Base-by-base conservation (phyloP, 768 basidiomycete genomes). In the Mycena capillaripes region DNA sequence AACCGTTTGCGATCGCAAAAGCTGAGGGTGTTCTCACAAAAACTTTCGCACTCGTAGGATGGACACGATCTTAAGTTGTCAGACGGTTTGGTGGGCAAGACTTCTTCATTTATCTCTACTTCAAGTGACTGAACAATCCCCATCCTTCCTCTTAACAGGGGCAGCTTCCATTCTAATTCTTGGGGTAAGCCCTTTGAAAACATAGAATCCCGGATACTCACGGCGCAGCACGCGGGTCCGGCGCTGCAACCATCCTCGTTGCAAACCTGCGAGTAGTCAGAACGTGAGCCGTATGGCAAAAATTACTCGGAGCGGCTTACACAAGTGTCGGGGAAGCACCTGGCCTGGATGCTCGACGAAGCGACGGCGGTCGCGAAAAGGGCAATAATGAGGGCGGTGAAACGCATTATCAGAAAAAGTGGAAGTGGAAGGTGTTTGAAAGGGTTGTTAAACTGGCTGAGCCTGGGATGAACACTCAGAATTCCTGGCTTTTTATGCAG, bases 361-460 rank as follows among this genome's bases (percentile, higher is more conserved):
- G 55, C 32, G 21, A 36, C 55, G 55, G 55, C 55, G 55, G 55
- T 56, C 55, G 55, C 55, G 27, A 55, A 55, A 30, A 55, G 52
- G 29, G 52, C 52, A 55, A 55, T 10, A 19, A 55, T 30, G 14
- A 56, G 32, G 32, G 55, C 55, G 30, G 55, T 36, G 55, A 56
- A 56, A 56, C 55, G 55, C 55, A 56, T 56, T 56, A 21, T 55
- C 12, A 32, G 17, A 21, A 19, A 16, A 32, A 19, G 29, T 30
- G 2, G 11, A 30, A 17, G 29, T 29, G 29, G 29, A 10, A 52
- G 29, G 53, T 46, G 44, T 55, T n/a, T 55, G 53, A 55, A 55
- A 29, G 29, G 16, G 17, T 19, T 12, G 53, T 55, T 30, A 25
- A 55, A 55, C n/a, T n/a, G n/a, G n/a, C n/a, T n/a, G n/a, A n/a